phyloP scores from a whole-genome alignment of 306 rosid genomes.

The Delonix regia region DNA sequence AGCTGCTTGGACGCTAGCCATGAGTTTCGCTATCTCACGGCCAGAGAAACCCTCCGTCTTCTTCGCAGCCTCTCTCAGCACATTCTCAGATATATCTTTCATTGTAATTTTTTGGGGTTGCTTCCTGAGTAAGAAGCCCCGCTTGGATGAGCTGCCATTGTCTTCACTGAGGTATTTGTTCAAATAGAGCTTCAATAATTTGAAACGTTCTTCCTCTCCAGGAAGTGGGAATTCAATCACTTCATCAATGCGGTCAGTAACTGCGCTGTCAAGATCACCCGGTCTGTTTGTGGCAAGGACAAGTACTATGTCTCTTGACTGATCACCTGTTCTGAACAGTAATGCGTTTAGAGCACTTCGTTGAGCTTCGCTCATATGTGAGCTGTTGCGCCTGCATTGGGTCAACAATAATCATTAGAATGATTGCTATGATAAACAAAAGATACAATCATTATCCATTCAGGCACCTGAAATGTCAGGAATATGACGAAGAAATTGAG shows the following conservation, averaged over 20 bases:
- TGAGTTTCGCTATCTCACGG: constrained; percentile 94
- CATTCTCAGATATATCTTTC: constrained; percentile 72
- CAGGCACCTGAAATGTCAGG: neutral
- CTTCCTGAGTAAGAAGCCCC: constrained; percentile 51
- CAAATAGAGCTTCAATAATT: constrained; percentile 82
- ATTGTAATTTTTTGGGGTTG: constrained; percentile 61
- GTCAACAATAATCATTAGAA: constrained; percentile 22
- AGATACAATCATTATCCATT: constrained; percentile 5
- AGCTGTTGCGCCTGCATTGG: constrained; percentile 89
- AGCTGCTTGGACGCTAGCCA: constrained; percentile 98
- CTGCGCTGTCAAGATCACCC: constrained; percentile 88
- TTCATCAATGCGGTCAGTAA: constrained; percentile 95
- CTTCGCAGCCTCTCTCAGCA: constrained; percentile 72
- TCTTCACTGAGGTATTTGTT: constrained; percentile 66
- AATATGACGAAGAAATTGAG: neutral
- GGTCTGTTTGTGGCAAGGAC: constrained; percentile 99
- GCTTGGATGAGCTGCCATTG: constrained; percentile 49
- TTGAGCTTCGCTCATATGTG: constrained; percentile 97
- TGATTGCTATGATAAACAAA: constrained; percentile 14
- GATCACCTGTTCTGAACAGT: constrained; percentile 98
- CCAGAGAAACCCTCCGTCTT: constrained; percentile 96
- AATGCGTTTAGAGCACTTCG: constrained; percentile 97
- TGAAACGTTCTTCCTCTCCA: constrained; percentile 85
- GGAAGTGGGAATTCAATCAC: constrained; percentile 96
- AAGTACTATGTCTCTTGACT: constrained; percentile 93